Conservation (phyloP, 148 eudicot species). For the Dysphania ambrosioides region DNA sequence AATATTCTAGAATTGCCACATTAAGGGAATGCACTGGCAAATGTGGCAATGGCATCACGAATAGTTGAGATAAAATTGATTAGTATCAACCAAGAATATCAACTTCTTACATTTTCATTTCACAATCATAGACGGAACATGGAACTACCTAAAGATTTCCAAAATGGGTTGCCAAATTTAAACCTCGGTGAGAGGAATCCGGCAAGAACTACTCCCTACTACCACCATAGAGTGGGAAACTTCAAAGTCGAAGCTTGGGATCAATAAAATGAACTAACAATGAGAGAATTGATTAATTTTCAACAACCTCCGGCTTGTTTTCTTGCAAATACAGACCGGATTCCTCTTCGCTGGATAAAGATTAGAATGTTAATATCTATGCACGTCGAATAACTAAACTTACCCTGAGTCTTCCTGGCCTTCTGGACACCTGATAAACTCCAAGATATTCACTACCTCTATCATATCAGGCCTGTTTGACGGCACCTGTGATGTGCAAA, state of each 20-base stretch:
- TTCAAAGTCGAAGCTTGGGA: slow-evolving; percentile 20
- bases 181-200: slow-evolving; percentile 79
- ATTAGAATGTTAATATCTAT: slow-evolving; percentile 15
- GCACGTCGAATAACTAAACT: slow-evolving; percentile 12
- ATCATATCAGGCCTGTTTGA: slow-evolving; percentile 89
- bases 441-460: slow-evolving; percentile 86
- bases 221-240: slow-evolving; percentile 28
- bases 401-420: slow-evolving; percentile 59
- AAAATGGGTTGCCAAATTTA: slow-evolving; percentile 27
- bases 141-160: slow-evolving; percentile 13
- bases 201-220: slow-evolving; percentile 29
- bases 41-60: not conserved
- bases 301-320: slow-evolving; percentile 17
- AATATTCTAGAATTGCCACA: too few relatives aligned
- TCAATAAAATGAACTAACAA: slow-evolving; percentile 27
- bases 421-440: slow-evolving; percentile 74
- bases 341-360: slow-evolving; percentile 57
- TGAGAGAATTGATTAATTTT: slow-evolving; percentile 21
- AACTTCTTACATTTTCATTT: slow-evolving; percentile 17
- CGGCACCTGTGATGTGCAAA: slow-evolving; percentile 93
- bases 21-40: not conserved
- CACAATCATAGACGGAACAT: slow-evolving; percentile 11
- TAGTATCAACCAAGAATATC: not conserved
- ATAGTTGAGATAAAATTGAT: not conserved
- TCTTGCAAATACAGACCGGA: slow-evolving; percentile 40